Evolutionary conservation across 805 yeast species (phyloP).

Genomic region (Kuraishia piskuri): DNA sequence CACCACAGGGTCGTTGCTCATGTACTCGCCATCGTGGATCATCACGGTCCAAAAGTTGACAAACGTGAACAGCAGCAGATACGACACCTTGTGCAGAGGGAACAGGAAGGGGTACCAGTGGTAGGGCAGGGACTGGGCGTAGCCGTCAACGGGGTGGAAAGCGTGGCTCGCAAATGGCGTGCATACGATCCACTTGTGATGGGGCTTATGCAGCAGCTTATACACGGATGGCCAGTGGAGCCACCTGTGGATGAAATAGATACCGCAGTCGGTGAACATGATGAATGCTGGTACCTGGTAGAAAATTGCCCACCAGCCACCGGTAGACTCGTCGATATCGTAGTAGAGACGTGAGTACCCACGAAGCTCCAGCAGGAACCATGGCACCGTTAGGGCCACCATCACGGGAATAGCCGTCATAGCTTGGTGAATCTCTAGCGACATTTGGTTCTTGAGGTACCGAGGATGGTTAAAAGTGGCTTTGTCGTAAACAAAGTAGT

Average conservation of each 20-base stretch:
- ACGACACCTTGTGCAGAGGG: slow-evolving; percentile 85
- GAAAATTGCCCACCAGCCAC: slow-evolving; percentile 58
- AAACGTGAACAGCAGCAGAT: slow-evolving; percentile 74
- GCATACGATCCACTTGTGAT: slow-evolving; percentile 98
- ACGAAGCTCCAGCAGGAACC: slow-evolving; percentile 76
- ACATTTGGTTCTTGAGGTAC: slow-evolving; percentile 88
- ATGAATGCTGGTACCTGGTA: slow-evolving; percentile 72
- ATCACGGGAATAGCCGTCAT: slow-evolving; percentile 76
- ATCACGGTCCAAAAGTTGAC: slow-evolving; percentile 97
- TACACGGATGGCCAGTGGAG: slow-evolving; percentile 90
- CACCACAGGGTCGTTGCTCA: slow-evolving; percentile 87
- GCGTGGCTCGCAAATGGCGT: slow-evolving; percentile 98
- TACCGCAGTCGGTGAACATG: slow-evolving; percentile 89
- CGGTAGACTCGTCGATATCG: slow-evolving; percentile 50
- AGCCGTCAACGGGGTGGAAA: slow-evolving; percentile 97
- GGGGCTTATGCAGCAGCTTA: slow-evolving; percentile 88
- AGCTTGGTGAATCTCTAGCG: slow-evolving; percentile 75
- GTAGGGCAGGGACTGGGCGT: slow-evolving; percentile 86
- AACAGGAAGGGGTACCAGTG: slow-evolving; percentile 86
- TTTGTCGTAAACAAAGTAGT: slow-evolving; percentile 73
- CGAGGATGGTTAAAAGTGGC: slow-evolving; percentile 92
- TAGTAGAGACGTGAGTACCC: slow-evolving; percentile 80
- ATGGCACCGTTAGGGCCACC: slow-evolving; percentile 84
- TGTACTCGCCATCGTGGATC: slow-evolving; percentile 96
- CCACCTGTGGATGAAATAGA: slow-evolving; percentile 86